phyloP scores from a whole-genome alignment of 2,329 filamentous ascomycete species.

The Amphichorda felina region DNA sequence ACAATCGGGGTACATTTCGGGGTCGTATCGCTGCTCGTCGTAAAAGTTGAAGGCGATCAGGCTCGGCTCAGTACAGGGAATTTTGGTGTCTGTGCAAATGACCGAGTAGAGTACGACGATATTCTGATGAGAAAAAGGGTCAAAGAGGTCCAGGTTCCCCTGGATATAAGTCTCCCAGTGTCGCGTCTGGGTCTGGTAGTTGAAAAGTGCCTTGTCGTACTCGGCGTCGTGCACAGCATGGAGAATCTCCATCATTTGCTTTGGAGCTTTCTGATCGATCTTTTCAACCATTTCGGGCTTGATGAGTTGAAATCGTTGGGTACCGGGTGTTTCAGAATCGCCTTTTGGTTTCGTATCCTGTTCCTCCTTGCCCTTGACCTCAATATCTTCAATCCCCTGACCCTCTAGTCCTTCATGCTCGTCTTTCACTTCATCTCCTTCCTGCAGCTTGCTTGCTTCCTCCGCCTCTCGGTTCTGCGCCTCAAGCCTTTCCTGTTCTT shows the following conservation, averaged over 20 bases:
- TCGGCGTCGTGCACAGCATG: slow-evolving; percentile 94
- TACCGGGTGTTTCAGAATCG: slow-evolving; percentile 8
- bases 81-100: slow-evolving; percentile 86
- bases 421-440: not conserved
- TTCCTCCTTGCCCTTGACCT: not conserved
- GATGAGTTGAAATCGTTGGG: slow-evolving; percentile 77
- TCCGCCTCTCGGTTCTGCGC: not conserved
- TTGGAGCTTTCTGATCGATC: slow-evolving; percentile 66
- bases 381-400: not conserved
- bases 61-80: slow-evolving; percentile 84
- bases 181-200: slow-evolving; percentile 85
- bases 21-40: slow-evolving; percentile 72
- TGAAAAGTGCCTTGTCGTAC: slow-evolving; percentile 88
- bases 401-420: not conserved
- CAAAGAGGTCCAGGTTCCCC: slow-evolving; percentile 79
- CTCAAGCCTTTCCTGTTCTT: not conserved
- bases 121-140: slow-evolving; percentile 91
- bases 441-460: not conserved
- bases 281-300: slow-evolving; percentile 91
- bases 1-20: slow-evolving; percentile 70
- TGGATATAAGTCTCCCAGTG: slow-evolving; percentile 96
- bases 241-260: slow-evolving; percentile 83
- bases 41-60: slow-evolving; percentile 90
- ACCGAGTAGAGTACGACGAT: slow-evolving; percentile 91
- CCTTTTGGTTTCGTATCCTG: not conserved